Base-by-base conservation (phyloP, 768 basidiomycete genomes). In the Suillus brevipes region DNA sequence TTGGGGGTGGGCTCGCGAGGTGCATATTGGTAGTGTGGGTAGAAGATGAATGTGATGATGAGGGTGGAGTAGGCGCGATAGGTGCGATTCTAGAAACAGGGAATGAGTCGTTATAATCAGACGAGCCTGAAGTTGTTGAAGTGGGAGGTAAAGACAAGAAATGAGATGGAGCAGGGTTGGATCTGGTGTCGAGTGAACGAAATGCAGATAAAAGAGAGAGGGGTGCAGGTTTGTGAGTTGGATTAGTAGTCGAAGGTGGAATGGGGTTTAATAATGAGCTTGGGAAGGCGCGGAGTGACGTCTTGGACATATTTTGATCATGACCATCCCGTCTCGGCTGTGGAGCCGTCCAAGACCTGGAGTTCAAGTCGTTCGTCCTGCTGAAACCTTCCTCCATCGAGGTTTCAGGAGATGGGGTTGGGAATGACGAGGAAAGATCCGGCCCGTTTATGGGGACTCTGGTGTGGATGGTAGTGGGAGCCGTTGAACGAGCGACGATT, bases 351-450 rank as follows among this genome's bases (percentile, higher is more conserved):
- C 23, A 20, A 58, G 57, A 40, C 23, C 38, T 28, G 38, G 14
- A 25, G 9, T 40, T 58, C 5, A 10, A 40, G 16, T 58, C 10
- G 25, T 37, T 20, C 38, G 25, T 25, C 16, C 5, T 25, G 18
- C 23, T 38, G 16, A 40, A 58, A 38, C 14, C 28, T 18, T 40
- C 23, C 16, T 40, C 25, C 10, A 16, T 18, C 3, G 38, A 6
- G 12, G 16, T 58, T 38, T 58, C 57, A 28, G 57, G 57, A 18
- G 37, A 58, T 10, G 57, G 57, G 23, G 57, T 58, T 58, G 57
- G 37, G 4, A 58, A 9, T 10, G 25, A 25, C 5, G 57, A 58
- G 38, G 38, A 40, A 40, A 25, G 9, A 18, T 40, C 38, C 10
- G 38, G 38, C 25, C 16, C 16, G 18, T 58, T 28, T 28, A 18